Percentiles rank a stretch among this genome's conserved stretches.
These are phyloP conservation scores for Seiridium cupressi DNA, from an alignment of 2,329 filamentous ascomycete species.

Conservation along the genomic window DNA sequence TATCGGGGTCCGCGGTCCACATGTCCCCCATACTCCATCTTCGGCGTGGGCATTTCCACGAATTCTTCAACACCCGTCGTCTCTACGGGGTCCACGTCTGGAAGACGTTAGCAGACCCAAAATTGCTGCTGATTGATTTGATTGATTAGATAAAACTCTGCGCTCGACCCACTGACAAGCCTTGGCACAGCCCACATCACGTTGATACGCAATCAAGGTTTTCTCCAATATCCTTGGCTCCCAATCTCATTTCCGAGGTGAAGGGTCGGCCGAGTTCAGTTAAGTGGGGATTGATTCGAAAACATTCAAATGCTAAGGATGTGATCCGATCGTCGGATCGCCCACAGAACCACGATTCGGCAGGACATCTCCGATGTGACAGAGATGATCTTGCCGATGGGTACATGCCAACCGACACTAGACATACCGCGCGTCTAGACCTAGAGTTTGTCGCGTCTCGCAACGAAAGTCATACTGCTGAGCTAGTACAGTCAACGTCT, in stretches of 20 bases:
- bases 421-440: no score
- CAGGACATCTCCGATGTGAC: no score
- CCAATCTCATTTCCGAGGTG: background rate
- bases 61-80: background rate
- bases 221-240: background rate
- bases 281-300: no score
- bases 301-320: no score
- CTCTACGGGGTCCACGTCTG: background rate
- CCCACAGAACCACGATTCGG: no score
- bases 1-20: background rate
- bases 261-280: background rate
- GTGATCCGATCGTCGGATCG: no score
- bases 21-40: background rate
- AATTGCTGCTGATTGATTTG: background rate
- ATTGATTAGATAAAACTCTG: background rate
- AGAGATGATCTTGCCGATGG: no score
- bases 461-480: no score
- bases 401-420: no score
- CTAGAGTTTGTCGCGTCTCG: no score
- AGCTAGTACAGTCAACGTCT: no score
- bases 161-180: background rate
- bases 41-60: background rate
- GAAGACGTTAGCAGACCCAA: background rate
- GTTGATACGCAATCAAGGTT: background rate
- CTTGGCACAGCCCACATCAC: background rate